Conservation (phyloP, 441 rosid genomes). For the Arabidopsis lyrata region DNA sequence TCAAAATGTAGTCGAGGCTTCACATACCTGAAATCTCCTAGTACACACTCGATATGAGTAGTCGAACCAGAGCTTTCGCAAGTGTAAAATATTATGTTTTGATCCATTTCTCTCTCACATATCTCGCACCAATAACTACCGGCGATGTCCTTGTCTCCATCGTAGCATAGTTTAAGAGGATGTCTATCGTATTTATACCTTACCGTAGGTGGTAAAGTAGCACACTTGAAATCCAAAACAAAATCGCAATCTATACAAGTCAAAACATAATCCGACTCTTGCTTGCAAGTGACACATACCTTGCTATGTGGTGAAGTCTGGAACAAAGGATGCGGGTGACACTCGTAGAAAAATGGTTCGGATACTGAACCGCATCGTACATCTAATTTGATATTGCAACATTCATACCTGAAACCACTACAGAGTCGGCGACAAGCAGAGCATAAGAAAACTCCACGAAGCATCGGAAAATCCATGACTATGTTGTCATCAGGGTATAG, state of each 20-base stretch:
- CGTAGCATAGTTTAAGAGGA: constrained; percentile 31
- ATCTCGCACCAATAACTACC: constrained; percentile 39
- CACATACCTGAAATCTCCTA: constrained; percentile 18
- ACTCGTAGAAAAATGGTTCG: not conserved
- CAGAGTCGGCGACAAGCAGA: constrained; percentile 17
- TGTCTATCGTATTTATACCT: constrained; percentile 19
- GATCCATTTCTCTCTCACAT: constrained; percentile 29
- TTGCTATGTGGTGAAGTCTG: not conserved
- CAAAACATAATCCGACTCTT: not conserved
- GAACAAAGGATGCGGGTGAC: constrained; percentile 26
- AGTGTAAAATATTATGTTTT: constrained; percentile 9
- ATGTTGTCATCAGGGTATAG: constrained; percentile 6
- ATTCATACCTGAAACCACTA: constrained; percentile 35
- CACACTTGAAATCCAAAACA: constrained; percentile 32
- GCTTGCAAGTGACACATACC: constrained; percentile 29
- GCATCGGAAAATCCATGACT: constrained; percentile 12
- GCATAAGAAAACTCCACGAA: not conserved
- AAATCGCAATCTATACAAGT: constrained; percentile 32
- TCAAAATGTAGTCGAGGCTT: constrained; percentile 19
- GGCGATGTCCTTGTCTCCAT: constrained; percentile 16
- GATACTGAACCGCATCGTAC: constrained; percentile 4
- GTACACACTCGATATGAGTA: constrained; percentile 27
- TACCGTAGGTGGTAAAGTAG: constrained; percentile 17
- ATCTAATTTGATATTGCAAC: constrained; percentile 15
- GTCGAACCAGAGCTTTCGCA: constrained; percentile 4